Evolutionary conservation across 73 alveolate genomes (phyloP).

Genomic region (Breviolum minutum): DNA sequence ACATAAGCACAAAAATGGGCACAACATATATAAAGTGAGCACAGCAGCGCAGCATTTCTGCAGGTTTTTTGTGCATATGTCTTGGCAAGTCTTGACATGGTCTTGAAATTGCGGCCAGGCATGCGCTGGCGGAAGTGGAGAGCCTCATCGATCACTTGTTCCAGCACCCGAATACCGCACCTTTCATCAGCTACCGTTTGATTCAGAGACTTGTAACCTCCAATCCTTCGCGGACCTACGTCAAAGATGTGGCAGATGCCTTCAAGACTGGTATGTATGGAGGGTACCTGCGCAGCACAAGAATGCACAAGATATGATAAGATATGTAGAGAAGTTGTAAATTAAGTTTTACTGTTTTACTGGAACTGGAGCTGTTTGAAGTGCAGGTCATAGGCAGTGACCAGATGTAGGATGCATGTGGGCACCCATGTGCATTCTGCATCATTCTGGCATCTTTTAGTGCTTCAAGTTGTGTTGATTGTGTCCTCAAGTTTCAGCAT

Average conservation of each 20-base stretch:
- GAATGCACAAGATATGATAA: background rate
- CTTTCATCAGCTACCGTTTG: conserved; percentile 44
- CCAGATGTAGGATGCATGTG: too few species aligned
- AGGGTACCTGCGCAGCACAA: background rate
- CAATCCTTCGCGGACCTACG: conserved; percentile 23
- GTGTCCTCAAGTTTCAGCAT: too few species aligned
- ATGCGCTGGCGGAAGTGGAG: conserved; percentile 92
- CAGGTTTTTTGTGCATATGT: background rate
- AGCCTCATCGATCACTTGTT: conserved; percentile 75
- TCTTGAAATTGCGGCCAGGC: background rate
- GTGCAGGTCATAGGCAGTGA: too few species aligned
- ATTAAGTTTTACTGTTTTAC: too few species aligned
- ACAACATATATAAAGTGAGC: background rate
- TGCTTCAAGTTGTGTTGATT: too few species aligned
- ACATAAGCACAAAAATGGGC: too few species aligned
- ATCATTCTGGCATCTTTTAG: too few species aligned
- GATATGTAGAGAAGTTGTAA: background rate
- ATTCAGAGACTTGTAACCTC: conserved; percentile 81
- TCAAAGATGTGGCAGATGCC: conserved; percentile 63
- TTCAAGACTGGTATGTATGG: conserved; percentile 38
- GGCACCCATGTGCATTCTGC: too few species aligned
- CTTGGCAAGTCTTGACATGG: background rate
- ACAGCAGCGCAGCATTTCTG: background rate
- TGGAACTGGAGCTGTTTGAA: too few species aligned
- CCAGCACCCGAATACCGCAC: conserved; percentile 78